Conservation (phyloP, 129 eudicot species). For the Helichrysum umbraculigerum region DNA sequence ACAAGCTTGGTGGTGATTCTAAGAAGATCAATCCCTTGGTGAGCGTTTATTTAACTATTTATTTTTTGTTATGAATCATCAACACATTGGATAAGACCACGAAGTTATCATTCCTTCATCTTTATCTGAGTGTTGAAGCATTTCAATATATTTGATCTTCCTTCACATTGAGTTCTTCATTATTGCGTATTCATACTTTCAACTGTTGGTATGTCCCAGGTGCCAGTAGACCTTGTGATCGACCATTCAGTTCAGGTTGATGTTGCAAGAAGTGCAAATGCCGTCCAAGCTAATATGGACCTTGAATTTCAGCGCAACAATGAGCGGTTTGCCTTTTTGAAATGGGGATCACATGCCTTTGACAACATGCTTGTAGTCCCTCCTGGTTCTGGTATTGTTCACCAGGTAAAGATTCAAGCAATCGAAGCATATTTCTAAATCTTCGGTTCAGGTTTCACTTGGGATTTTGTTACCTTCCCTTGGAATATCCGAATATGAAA, state of each 20-base stretch:
- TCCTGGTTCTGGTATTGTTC: constrained; percentile 99
- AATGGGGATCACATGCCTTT: constrained; percentile 98
- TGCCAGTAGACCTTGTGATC: constrained; percentile 97
- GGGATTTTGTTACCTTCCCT: neutral
- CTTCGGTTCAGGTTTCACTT: constrained; percentile 2
- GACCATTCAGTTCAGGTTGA: constrained; percentile 99
- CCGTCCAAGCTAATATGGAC: constrained; percentile 92
- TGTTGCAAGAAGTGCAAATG: constrained; percentile 89
- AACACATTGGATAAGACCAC: neutral
- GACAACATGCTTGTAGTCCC: constrained; percentile 99
- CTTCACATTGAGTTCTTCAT: neutral
- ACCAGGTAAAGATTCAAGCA: constrained; percentile 69
- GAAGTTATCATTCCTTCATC: neutral
- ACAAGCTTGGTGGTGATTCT: constrained; percentile 79
- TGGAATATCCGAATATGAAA: neutral
- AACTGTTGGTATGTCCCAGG: constrained; percentile 43
- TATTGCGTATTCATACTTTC: neutral
- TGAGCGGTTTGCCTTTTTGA: constrained; percentile 92
- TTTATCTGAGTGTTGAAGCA: neutral
- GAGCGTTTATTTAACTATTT: constrained; percentile 1
- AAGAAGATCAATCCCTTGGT: constrained; percentile 98
- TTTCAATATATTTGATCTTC: neutral
- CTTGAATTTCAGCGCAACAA: constrained; percentile 86
- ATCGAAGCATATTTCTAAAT: neutral
- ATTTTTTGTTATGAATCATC: neutral